phyloP scores from a whole-genome alignment of 306 rosid species.

The Trifolium fragiferum region DNA sequence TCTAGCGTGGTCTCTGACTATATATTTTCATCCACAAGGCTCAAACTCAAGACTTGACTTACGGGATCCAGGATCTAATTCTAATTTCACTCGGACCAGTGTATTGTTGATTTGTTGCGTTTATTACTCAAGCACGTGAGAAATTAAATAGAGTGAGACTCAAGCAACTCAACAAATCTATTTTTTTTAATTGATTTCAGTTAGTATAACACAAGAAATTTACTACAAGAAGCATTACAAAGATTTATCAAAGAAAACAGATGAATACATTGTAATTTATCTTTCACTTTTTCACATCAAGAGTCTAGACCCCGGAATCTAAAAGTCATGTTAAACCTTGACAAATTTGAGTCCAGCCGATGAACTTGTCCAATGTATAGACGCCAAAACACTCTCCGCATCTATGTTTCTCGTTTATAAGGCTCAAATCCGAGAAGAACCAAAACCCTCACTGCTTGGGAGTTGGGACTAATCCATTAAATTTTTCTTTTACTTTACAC shows the following conservation, averaged over 20 bases:
- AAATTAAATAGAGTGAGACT: neutral
- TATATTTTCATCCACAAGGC: too few relatives aligned
- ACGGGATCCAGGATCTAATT: too few relatives aligned
- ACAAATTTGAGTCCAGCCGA: neutral
- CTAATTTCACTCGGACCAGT: too few relatives aligned
- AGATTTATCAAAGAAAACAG: neutral
- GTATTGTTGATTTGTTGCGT: neutral
- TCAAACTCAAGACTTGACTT: too few relatives aligned
- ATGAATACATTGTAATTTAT: neutral
- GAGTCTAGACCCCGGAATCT: neutral
- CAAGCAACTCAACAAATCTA: neutral
- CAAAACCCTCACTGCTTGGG: neutral
- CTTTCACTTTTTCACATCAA: neutral
- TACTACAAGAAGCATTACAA: neutral
- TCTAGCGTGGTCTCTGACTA: too few relatives aligned
- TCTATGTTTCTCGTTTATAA: neutral
- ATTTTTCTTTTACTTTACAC: neutral
- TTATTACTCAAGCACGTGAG: neutral
- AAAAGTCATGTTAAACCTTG: neutral
- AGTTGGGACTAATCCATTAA: neutral
- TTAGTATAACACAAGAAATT: neutral
- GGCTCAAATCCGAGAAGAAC: neutral
- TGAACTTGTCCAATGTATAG: neutral
- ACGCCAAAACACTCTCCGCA: neutral
- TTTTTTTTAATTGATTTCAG: neutral